Conservation (phyloP, 768 basidiomycete species). For the Pulveroboletus ravenelii region DNA sequence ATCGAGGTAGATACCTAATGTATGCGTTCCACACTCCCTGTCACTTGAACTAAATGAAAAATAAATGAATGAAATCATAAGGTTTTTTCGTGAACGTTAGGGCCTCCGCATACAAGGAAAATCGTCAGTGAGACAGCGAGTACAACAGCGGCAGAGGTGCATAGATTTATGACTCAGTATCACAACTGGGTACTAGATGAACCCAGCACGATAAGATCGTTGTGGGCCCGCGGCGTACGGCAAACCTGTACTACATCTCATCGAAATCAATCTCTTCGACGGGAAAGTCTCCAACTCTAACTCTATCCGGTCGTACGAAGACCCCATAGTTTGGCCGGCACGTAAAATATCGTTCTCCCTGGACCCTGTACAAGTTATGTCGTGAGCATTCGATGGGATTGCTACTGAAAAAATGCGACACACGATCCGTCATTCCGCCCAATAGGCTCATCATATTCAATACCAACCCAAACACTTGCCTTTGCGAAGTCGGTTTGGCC, state of each 20-base stretch:
- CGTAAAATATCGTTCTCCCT: conserved; percentile 82
- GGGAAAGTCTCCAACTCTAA: conserved; percentile 82
- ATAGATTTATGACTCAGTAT: too few relatives aligned
- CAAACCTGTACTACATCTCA: conserved; percentile 49
- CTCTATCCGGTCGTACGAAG: conserved; percentile 81
- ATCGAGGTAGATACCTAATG: too few relatives aligned
- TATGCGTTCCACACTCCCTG: too few relatives aligned
- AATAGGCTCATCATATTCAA: conserved; percentile 93
- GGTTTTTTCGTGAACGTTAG: too few relatives aligned
- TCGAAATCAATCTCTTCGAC: conserved; percentile 74
- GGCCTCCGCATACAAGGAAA: too few relatives aligned
- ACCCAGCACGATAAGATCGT: neutral
- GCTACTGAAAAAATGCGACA: conserved; percentile 31
- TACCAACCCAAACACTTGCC: conserved; percentile 75
- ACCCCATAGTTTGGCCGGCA: conserved; percentile 75
- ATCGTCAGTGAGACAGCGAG: too few relatives aligned
- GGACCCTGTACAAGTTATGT: conserved; percentile 48
- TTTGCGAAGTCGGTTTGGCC: conserved; percentile 73
- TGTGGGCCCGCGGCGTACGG: neutral
- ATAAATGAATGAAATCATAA: too few relatives aligned
- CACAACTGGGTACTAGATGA: neutral
- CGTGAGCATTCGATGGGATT: neutral
- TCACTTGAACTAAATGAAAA: neutral
- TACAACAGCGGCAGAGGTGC: too few relatives aligned
- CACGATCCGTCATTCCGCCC: conserved; percentile 96